Conservation (phyloP, 164 flowering plant species). For the Vitis rupestris region DNA sequence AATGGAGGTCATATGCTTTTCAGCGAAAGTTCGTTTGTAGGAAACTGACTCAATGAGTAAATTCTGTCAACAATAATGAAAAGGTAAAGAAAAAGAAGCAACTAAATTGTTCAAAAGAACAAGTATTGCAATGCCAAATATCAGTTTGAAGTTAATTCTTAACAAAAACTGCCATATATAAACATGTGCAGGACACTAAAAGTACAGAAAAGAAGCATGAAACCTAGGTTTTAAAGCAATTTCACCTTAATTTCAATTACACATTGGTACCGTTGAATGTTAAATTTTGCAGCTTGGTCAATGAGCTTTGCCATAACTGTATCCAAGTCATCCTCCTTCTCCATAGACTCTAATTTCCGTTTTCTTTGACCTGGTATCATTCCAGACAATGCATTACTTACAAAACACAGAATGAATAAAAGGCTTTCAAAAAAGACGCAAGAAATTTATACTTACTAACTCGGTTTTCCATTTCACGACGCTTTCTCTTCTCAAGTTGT, state of each 20-base stretch:
- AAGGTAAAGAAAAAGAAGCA: conserved; percentile 5
- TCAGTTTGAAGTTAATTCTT: not conserved
- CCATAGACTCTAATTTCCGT: conserved; percentile 54
- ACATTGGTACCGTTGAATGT: conserved; percentile 45
- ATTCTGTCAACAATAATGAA: conserved; percentile 36
- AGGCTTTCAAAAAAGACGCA: not conserved
- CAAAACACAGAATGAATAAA: not conserved
- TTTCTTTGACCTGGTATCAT: conserved; percentile 54
- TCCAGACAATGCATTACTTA: conserved; percentile 1
- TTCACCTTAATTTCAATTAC: conserved; percentile 67
- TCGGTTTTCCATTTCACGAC: conserved; percentile 56
- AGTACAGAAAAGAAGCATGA: not conserved
- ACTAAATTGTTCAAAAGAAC: not conserved
- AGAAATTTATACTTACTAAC: conserved; percentile 47
- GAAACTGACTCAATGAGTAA: conserved; percentile 67
- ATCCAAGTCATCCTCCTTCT: conserved; percentile 61
- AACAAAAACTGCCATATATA: conserved; percentile 1
- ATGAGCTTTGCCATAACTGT: conserved; percentile 45
- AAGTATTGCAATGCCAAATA: not conserved
- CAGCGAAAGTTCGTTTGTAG: conserved; percentile 56
- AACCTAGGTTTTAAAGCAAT: conserved; percentile 5
- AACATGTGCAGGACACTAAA: too few relatives aligned
- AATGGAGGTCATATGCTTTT: conserved; percentile 53
- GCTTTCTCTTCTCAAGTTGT: conserved; percentile 49
- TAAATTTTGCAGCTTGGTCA: conserved; percentile 51